Evolutionary conservation across 345 rosid genomes (phyloP), one percentile per base, ranked within the genome.

Genomic region (Moricandia arvensis): DNA sequence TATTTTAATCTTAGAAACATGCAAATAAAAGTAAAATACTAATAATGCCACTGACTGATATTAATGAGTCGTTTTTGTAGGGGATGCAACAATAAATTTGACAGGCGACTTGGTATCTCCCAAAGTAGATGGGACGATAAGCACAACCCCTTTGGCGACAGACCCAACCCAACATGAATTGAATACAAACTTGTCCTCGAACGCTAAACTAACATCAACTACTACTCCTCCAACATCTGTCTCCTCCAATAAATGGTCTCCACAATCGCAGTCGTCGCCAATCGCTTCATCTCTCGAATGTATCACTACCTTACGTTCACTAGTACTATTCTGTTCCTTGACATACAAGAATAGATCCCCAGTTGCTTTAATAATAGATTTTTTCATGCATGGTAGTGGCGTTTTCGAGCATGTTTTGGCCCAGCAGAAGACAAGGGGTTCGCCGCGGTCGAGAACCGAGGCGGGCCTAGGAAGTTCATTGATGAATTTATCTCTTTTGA

Each of bases 111-210:
- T 72, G 54, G 27, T 45, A n/a, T n/a, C 81, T 37, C 64, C 69
- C 31, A 18, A 67, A 26, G 72, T 45, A 64, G 78, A 67, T 7
- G 85, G 85, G 47, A 82, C 27, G 37, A 83, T 83, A 62, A 86
- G 65, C 30, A 85, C 85, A 66, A 87, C 33, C 57, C 90, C 94
- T 59, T 70, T 76, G 0, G 26, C 54, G 3, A 47, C 53, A 6
- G 81, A 79, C 7, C 86, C 87, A 71, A 86, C 43, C 97, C 96
- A 91, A 35, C 82, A 61, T 0, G 93, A 81, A 57, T 78, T 87
- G 6, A 7, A 59, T 41, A 57, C 73, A 4, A 80, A 87, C 38
- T 76, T 74, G 9, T 81, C 75, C 61, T 54, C 68, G 15, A 64
- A 91, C 84, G 11, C 65, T 55, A 33, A 86, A 17, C 53, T 76